Base-by-base conservation (phyloP, 192 early-diverging fungal genomes). In the Coemansia sp. region DNA sequence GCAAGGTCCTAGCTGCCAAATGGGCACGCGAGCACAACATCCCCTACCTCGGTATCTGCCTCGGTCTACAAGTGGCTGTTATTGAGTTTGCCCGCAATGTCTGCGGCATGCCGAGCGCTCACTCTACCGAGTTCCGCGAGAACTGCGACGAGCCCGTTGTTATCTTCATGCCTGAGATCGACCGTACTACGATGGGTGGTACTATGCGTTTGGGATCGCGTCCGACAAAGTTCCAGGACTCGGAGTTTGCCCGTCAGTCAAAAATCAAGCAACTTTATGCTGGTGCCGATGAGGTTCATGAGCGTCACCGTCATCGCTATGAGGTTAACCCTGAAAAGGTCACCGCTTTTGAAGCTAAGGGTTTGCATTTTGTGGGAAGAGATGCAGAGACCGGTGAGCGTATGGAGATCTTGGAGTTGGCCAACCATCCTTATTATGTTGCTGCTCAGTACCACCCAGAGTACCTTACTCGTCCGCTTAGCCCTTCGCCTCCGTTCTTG, bases 141-240 rank as follows among this genome's bases (percentile, higher is more conserved):
- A 81, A 93, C 67, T 89, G 93, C 31, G 79, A 77, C 8, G 86
- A 87, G 36, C 90, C 90, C 18, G 91, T 94, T n/a, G 92, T 99
- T 36, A 85, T 98, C 12, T 96, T 93, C 84, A 99, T 99, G 98
- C 98, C 98, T 63, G 98, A 99, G 83, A 96, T 98, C 80, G 90
- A 89, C 67, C 91, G 89, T 68, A 93, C 93, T 33, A 91, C 93
- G 57, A 84, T 98, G 84, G 98, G 98, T 59, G 98, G 95, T 38
- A 99, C 96, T 36, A 99, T 99, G 98, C 90, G 98, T 59, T 80
- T 99, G 7, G 98, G 98, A 12, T 80, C 87, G 54, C 90, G 94
- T 41, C 84, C 90, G 12, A 98, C 98, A 33, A 79, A 90, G 55
- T 94, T 94, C 89, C 88, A 90, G 84, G 90, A 85, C 54, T 89